Base-by-base conservation (phyloP, 192 early-diverging fungal genomes). In the Dimargaris cristalligena region DNA sequence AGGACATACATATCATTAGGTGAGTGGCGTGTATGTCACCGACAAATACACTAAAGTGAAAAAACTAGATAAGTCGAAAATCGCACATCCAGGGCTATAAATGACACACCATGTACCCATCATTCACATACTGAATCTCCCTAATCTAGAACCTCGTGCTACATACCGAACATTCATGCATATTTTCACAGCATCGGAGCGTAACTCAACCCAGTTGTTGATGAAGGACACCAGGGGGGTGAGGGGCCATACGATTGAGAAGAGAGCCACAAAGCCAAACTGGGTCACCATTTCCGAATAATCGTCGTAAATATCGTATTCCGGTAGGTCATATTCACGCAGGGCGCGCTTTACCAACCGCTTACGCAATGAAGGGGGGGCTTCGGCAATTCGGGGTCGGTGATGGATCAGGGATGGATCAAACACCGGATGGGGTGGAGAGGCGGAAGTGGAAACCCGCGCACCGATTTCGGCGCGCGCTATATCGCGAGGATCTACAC, bases 231-330 rank as follows among this genome's bases (percentile, higher is more conserved):
- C 80, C 44, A 94, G 62, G 6, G 90, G 81, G 1, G 89, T 83
- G 60, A 92, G 74, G 2, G 91, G 87, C 89, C 88, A 94, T 9
- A 84, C 79, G 0, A 81, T 71, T 26, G 85, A 87, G 67, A 97
- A 97, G 59, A 92, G 71, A 22, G 81, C 75, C 13, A 96, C 79
- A 62, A 88, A 84, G 22, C 86, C 90, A 79, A 91, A 96, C 78
- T 95, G 92, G 61, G 85, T 81, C 58, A 85, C 81, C 87, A 96
- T 89, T 67, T 96, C 92, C 34, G 82, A 80, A 65, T 94, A 94
- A 66, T 96, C 92, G 52, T 79, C 79, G 54, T 86, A 91, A 50
- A 89, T 81, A 62, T 85, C 80, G 64, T 96, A 94, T 33, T 71
- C 79, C 13, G 86, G 84, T 55, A 86, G 68, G 8, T 63, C 75